Evolutionary conservation across 1,284 basidiomycete genomes (phyloP), one percentile per base, ranked within the genome.

Genomic region (Spongiforma sp.): DNA sequence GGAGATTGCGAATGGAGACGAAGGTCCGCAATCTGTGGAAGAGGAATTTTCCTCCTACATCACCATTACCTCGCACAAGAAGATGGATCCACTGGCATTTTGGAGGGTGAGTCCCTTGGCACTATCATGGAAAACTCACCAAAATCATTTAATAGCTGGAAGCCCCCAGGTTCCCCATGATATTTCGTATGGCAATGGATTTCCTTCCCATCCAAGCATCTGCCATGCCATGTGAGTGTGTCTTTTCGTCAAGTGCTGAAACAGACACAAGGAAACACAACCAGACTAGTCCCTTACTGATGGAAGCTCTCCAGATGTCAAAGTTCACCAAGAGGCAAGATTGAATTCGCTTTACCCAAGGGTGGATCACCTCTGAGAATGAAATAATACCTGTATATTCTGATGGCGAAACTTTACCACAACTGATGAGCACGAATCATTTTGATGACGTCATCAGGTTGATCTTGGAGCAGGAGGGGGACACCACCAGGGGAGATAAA

Each of bases 111-210:
- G 36, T 37, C 17, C 36, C 17, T 37, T 37, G 36, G 17, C 10
- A 17, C 9, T 37, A 17, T 17, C 17, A 37, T 37, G 17, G 36
- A 10, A 37, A 37, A 37, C 10, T n/a, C n/a, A 17, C 36, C 17
- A 37, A 37, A 10, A 37, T 37, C 10, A 37, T 10, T 37, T n/a
- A 17, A 37, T 37, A 41, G 50, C 21, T 52, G 19, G 30, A 32
- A 52, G 3, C 15, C 19, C 17, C 15, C 15, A 4, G 17, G 15
- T 52, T 19, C 21, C 19, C 50, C 24, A 60, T 34, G 9, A 52
- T 60, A 8, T 60, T 60, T 24, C 1, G 24, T 9, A 60, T 60
- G 48, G 33, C 48, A 15, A 60, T 60, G 59, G 36, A 59, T 14
- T 59, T 30, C 21, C 34, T 37, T 6, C 58, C 58, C 2, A 10